Evolutionary conservation across 176 grass and related monocot genomes (phyloP).

Genomic region (Rhipidocladum racemiflorum): DNA sequence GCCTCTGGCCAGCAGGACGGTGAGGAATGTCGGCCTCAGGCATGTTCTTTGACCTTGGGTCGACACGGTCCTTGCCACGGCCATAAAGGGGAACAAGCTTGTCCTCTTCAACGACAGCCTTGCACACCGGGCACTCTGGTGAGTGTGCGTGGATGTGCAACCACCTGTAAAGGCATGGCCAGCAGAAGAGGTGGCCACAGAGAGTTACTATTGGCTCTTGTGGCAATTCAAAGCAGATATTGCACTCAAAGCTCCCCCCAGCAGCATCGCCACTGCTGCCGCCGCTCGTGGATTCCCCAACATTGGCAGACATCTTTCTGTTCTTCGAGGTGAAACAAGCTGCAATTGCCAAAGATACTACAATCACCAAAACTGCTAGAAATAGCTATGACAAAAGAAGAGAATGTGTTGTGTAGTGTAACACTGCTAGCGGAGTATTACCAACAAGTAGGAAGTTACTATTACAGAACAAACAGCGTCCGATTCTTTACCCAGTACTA

Average conservation of each 20-base stretch:
- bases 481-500: background rate
- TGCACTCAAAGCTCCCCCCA: conserved; percentile 73
- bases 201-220: conserved; percentile 91
- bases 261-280: conserved; percentile 43
- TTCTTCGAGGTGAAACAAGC: background rate
- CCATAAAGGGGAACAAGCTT: conserved; percentile 92
- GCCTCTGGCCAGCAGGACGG: conserved; percentile 80
- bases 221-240: conserved; percentile 92
- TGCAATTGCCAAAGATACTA: conserved; percentile 12
- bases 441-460: background rate
- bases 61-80: conserved; percentile 77
- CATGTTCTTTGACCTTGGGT: conserved; percentile 71
- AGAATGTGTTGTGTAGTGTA: background rate
- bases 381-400: background rate
- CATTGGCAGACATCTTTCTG: conserved; percentile 48
- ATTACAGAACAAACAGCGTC: background rate
- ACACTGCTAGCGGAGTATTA: background rate
- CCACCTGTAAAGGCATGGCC: conserved; percentile 96
- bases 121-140: conserved; percentile 91
- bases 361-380: background rate
- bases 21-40: conserved; percentile 71
- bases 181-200: conserved; percentile 91
- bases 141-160: conserved; percentile 64
- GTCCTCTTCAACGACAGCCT: conserved; percentile 82
- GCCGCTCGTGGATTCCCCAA: conserved; percentile 43